Evolutionary conservation across 441 rosid genomes (phyloP), one percentile per base, ranked within the genome.

Genomic region (Pelargonium australe): DNA sequence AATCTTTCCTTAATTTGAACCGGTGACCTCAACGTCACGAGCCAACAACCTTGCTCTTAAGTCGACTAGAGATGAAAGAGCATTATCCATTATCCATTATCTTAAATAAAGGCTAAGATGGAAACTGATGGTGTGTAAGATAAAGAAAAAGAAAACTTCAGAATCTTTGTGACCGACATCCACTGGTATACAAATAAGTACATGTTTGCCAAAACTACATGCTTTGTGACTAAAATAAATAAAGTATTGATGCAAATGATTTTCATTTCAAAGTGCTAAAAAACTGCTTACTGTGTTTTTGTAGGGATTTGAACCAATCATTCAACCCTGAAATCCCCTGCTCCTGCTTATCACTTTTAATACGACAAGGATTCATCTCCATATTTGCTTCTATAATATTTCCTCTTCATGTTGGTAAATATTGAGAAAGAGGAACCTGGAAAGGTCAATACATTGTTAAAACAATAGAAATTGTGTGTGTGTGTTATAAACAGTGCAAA

Each of bases 351-450:
- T 9, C 85, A 70, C 91, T 94, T 0, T n/a, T n/a, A n/a, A 95
- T 76, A 55, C 96, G 97, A 34, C 87, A 82, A 25, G 80, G 96
- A 72, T 91, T 93, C 96, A 88, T 93, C 87, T 91, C 97, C 86
- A 91, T 12, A 1, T 82, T 19, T 41, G 82, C 92, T 75, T 93
- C 90, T 44, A 91, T 93, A 10, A 88, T 88, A 44, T 88, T 89
- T 64, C 97, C 98, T 82, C 92, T 88, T 96, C 96, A 91, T 66
- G 97, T 91, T 70, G 96, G 96, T 77, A 89, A 76, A 76, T 86
- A 93, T 70, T 79, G 76, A 68, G 87, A 86, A 43, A 91, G 81
- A 20, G 97, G 97, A 65, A 91, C 87, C 98, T 91, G 89, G 60
- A 68, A 73, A 73, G 9, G 68, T 41, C 20, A 58, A 2, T 57